These are phyloP conservation scores for Suillus fuscotomentosus DNA, from an alignment of 768 basidiomycete species.

Conservation along the genomic window DNA sequence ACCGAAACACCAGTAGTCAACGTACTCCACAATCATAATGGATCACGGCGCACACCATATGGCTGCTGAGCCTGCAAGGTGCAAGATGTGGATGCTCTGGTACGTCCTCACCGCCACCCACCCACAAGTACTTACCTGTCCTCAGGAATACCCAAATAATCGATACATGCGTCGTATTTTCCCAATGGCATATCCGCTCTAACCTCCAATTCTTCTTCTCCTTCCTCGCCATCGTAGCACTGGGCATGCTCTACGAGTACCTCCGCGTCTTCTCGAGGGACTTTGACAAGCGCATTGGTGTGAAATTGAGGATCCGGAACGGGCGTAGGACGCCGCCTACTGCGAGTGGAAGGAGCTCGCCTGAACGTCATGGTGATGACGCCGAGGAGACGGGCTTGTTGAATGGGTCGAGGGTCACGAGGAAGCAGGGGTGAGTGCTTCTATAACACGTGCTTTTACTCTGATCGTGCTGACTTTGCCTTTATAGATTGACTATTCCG, in stretches of 20 bases:
- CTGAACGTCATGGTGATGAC: slow-evolving; percentile 26
- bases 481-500: slow-evolving; percentile 49
- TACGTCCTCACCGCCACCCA: slow-evolving; percentile 23
- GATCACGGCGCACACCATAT: slow-evolving; percentile 53
- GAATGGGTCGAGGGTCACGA: slow-evolving; percentile 42
- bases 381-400: slow-evolving; percentile 57
- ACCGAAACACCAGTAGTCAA: background rate
- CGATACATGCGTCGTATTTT: slow-evolving; percentile 82
- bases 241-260: slow-evolving; percentile 81
- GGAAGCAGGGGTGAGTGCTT: slow-evolving; percentile 43
- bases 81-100: slow-evolving; percentile 85
- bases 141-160: slow-evolving; percentile 67
- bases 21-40: slow-evolving; percentile 12
- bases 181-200: slow-evolving; percentile 70
- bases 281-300: slow-evolving; percentile 60
- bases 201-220: slow-evolving; percentile 59
- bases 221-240: slow-evolving; percentile 57
- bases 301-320: slow-evolving; percentile 34
- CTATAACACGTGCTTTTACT: background rate
- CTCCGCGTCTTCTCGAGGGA: slow-evolving; percentile 60
- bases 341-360: slow-evolving; percentile 39
- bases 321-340: slow-evolving; percentile 47
- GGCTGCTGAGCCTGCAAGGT: slow-evolving; percentile 36
- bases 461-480: background rate
- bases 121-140: background rate